Percentiles rank a stretch among this genome's conserved stretches.
Evolutionary conservation across 129 eudicot genomes (phyloP).

Genomic region (Lactuca saligna): DNA sequence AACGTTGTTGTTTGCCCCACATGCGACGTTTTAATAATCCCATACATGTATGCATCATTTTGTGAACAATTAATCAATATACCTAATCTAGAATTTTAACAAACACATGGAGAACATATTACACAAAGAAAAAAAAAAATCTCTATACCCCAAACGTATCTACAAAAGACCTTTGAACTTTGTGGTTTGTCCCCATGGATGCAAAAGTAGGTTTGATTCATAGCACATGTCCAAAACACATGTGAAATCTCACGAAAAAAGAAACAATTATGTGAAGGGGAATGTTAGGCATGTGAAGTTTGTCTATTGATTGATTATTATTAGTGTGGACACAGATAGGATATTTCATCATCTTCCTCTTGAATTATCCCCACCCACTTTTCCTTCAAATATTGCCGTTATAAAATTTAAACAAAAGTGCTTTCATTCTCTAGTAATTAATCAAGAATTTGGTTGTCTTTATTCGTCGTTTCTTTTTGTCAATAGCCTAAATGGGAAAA

Average conservation of each 20-base stretch:
- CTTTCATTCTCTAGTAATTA: background rate
- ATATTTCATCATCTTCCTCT: conserved; percentile 35
- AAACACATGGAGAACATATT: background rate
- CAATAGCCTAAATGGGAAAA: conserved; percentile 14
- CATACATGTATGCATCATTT: background rate
- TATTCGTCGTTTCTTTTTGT: conserved; percentile 19
- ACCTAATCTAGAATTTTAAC: background rate
- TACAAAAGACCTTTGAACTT: background rate
- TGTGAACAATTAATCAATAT: background rate
- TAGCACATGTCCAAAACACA: conserved; percentile 28
- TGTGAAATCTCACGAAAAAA: conserved; percentile 7
- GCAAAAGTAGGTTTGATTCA: conserved; percentile 10
- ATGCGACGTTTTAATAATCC: background rate
- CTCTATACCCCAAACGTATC: background rate
- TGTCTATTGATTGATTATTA: conserved; percentile 21
- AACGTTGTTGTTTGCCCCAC: background rate
- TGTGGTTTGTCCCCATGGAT: background rate
- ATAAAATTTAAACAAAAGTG: conserved; percentile 18
- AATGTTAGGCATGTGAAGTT: conserved; percentile 40
- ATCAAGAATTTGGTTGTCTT: conserved; percentile 19
- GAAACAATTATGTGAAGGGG: background rate
- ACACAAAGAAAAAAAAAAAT: too few species aligned
- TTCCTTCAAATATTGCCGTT: conserved; percentile 27
- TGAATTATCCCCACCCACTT: conserved; percentile 21
- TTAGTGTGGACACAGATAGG: conserved; percentile 39